These are phyloP conservation scores for Angomonas ambiguus DNA, from an alignment of 208 protist species.

Conservation along the genomic window DNA sequence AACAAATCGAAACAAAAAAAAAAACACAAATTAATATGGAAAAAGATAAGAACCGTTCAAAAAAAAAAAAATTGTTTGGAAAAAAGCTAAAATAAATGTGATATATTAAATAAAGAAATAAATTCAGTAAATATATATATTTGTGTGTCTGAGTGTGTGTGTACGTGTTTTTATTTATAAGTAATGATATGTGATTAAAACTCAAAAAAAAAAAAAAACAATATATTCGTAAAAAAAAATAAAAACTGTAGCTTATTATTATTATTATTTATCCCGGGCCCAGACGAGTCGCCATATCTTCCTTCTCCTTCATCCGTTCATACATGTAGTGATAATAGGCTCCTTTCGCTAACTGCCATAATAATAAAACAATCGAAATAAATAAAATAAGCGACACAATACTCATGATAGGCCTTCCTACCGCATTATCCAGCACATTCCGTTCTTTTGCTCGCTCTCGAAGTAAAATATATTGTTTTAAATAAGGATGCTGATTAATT, in stretches of 20 bases:
- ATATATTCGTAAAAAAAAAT: neutral
- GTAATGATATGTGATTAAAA: constrained; percentile 4
- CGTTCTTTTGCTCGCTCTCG: constrained; percentile 32
- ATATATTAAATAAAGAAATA: too few relatives aligned
- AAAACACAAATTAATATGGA: constrained; percentile 13
- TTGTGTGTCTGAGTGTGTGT: too few relatives aligned
- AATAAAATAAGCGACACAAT: constrained; percentile 15
- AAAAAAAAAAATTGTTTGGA: neutral
- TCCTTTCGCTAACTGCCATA: constrained; percentile 1
- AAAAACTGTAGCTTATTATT: neutral
- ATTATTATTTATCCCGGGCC: neutral
- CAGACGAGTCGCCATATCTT: neutral
- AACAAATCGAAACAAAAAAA: neutral
- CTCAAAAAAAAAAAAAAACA: neutral
- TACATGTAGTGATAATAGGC: constrained; percentile 2
- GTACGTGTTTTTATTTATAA: neutral
- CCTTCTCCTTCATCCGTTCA: constrained; percentile 13
- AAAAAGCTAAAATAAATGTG: neutral
- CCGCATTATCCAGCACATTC: constrained; percentile 31
- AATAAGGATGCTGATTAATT: constrained; percentile 18
- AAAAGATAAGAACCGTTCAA: constrained; percentile 10
- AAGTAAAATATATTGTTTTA: constrained; percentile 39
- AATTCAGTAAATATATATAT: too few relatives aligned
- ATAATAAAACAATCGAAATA: constrained; percentile 11
- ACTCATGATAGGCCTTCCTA: constrained; percentile 18